Conservation (phyloP, 495 filamentous ascomycete species). For the Trichoderma reesei region DNA sequence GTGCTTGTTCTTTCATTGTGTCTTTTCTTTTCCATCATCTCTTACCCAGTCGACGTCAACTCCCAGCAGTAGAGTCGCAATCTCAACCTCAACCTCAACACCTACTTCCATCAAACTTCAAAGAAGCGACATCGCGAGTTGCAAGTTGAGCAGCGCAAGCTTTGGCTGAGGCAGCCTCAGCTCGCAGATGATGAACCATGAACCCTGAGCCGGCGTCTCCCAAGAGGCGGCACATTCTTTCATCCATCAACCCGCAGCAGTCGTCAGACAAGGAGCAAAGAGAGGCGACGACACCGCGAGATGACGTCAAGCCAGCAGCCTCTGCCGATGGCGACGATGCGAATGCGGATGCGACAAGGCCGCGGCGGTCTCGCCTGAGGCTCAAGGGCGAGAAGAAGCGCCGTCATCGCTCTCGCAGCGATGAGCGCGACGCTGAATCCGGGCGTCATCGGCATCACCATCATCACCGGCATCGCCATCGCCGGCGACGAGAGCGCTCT, state of each 20-base stretch:
- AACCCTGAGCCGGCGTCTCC: conserved; percentile 30
- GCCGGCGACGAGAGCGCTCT: conserved; percentile 20
- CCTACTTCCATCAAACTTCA: not conserved
- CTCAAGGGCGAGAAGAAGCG: conserved; percentile 11
- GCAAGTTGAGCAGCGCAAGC: not conserved
- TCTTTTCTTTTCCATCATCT: no score
- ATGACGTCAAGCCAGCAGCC: not conserved
- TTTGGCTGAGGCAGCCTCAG: not conserved
- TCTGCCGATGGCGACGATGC: conserved; percentile 10
- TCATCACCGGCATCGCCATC: conserved; percentile 19
- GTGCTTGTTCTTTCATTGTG: no score
- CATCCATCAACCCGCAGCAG: conserved; percentile 31
- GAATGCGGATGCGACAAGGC: conserved; percentile 14
- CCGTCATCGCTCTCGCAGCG: conserved; percentile 16
- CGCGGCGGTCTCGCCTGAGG: conserved; percentile 6
- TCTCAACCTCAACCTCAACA: no score
- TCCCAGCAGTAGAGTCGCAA: no score
- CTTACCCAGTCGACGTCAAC: no score
- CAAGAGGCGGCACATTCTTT: conserved; percentile 35
- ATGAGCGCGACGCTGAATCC: not conserved
- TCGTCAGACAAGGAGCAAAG: conserved; percentile 7
- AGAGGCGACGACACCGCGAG: not conserved
- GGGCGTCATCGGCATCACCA: conserved; percentile 26
- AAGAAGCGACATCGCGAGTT: not conserved
- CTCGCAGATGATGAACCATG: conserved; percentile 19